Evolutionary conservation across 495 filamentous ascomycete species (phyloP), one percentile per base, ranked within the genome.

Genomic region (Penicillium bialowiezense): DNA sequence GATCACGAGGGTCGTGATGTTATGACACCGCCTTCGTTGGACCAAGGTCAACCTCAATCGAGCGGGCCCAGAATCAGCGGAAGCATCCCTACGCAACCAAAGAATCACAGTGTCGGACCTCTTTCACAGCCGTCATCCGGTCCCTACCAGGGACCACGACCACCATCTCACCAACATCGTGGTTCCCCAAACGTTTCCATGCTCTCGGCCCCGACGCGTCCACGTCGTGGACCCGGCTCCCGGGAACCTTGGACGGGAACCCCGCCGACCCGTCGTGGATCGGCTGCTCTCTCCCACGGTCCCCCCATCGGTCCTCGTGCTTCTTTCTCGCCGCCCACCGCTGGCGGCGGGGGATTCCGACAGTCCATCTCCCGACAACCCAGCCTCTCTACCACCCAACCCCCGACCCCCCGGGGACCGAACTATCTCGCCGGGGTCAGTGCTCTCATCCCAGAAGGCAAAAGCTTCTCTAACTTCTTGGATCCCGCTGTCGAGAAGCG

Each of bases 141-240:
- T 4, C 75, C 76, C 5, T 71, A 76, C 9, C 63, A 72, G 44
- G 69, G 70, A 18, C 62, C 74, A 8, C 74, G 73, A 28, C 62
- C 70, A 2, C 62, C 73, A 51, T 69, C 74, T 12, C 61, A 72
- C 6, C 79, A 75, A 28, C 74, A 66, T 56, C 78, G 80, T 8
- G 67, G 67, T 12, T 58, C 64, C 44, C 50, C 53, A 3, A 81
- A 70, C 52, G 61, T 74, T 21, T 75, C 80, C 26, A 51, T 81
- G 17, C 62, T 83, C 1, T 76, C 79, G 29, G 81, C 81, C 10
- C 82, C 82, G n/a, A 83, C 80, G 13, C 78, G 77, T 9, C 81
- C 81, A 28, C 77, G 79, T 31, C 77, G 79, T 24, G 75, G 70
- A 41, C 51, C 67, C 26, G 62, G 58, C 42, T 61, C 66, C n/a